Base-by-base conservation (phyloP, 2,329 filamentous ascomycete species). In the Teratosphaeria zuluensis region DNA sequence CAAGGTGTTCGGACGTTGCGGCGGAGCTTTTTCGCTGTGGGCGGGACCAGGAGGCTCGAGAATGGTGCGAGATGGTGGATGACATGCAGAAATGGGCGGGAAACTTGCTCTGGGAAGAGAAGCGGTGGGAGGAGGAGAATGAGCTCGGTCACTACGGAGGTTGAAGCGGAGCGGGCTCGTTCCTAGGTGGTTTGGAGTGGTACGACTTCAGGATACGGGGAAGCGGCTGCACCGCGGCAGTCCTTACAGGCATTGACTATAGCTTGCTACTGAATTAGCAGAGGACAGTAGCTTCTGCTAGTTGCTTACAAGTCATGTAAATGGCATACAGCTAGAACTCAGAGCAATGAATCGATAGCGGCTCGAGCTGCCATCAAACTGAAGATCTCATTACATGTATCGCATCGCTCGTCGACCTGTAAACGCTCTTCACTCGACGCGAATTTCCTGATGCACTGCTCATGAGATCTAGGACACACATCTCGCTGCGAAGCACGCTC, bases 31-130 rank as follows among this genome's bases (percentile, higher is more conserved):
- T 63, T 32, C 19, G 57, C 24, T 59, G 59, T 55, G 62, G 63
- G 12, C 57, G 65, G 51, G 54, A 61, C 24, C 21, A 32, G 57
- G 62, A 64, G 53, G 62, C 56, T 14, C 53, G 46, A 38, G 16
- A 38, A 14, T 62, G 60, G 42, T 61, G 59, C n/a, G 59, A 64
- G 21, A 54, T 55, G 46, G 61, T 56, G 42, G 60, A 56, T 53
- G 12, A 61, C 56, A 21, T 64, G 8, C 35, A 59, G 6, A 32
- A 38, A 21, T 48, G 42, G 42, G 42, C 42, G 1, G 16, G 42
- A 1, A 21, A 8, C 8, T 19, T 48, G 19, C n/a, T 8, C 51
- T 56, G 54, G 58, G 59, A 32, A 24, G 56, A 48, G 51, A 14
- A 58, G 54, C 51, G 51, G 32, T 54, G 57, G 55, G 48, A 51